Percentiles rank a stretch among this genome's conserved stretches.
These are phyloP conservation scores for Punica granatum DNA, from an alignment of 345 rosid genomes.

Conservation along the genomic window DNA sequence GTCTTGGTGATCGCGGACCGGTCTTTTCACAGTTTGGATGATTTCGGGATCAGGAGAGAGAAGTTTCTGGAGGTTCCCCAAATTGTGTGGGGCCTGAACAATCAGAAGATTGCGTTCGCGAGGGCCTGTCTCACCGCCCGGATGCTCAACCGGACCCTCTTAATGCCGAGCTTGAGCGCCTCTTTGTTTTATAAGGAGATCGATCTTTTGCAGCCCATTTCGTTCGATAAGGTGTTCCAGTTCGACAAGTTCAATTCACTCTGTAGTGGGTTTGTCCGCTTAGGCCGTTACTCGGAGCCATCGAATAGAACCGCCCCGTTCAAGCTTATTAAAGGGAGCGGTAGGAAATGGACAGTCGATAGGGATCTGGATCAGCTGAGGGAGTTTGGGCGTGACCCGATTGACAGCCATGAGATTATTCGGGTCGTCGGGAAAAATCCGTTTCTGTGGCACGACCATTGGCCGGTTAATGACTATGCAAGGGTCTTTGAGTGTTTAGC, in stretches of 20 bases:
- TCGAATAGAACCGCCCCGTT: conserved; percentile 30
- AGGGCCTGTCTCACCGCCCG: conserved; percentile 92
- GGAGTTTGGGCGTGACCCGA: conserved; percentile 23
- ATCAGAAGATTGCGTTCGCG: conserved; percentile 95
- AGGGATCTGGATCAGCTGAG: conserved; percentile 74
- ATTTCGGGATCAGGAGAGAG: conserved; percentile 36
- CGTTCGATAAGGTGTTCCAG: conserved; percentile 70
- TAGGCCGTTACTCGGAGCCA: conserved; percentile 55
- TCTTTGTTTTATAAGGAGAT: conserved; percentile 90
- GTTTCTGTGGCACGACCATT: conserved; percentile 97
- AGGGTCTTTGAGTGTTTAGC: conserved; percentile 77
- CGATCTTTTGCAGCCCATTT: conserved; percentile 67
- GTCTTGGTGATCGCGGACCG: conserved; percentile 14
- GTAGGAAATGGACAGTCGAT: conserved; percentile 83
- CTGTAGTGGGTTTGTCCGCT: conserved; percentile 61
- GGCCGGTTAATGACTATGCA: conserved; percentile 91
- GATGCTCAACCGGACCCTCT: conserved; percentile 73
- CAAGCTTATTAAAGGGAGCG: conserved; percentile 84
- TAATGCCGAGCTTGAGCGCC: conserved; percentile 91
- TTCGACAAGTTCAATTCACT: conserved; percentile 65
- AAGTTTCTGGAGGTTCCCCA: conserved; percentile 91
- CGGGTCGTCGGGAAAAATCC: conserved; percentile 77
- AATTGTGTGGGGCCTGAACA: conserved; percentile 95
- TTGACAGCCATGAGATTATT: conserved; percentile 57
- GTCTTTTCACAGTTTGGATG: conserved; percentile 19